Conservation (phyloP, 1,284 basidiomycete genomes). For the Ustilago trichophora region DNA sequence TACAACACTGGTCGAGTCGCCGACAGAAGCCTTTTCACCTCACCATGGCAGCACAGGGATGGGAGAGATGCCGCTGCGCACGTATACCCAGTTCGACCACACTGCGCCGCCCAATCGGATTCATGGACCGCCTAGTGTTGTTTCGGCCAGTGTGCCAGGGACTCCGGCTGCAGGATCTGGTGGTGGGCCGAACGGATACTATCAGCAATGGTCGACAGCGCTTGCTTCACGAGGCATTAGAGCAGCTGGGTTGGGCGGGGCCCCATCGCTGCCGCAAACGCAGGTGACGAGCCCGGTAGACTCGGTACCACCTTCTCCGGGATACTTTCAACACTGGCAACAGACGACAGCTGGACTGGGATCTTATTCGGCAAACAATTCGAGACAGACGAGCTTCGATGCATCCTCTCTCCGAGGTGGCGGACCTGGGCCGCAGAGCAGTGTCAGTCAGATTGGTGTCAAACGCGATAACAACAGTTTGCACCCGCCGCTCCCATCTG, state of each 20-base stretch:
- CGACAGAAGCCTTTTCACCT: conserved; percentile 6
- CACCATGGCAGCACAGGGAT: neutral
- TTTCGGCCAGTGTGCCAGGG: conserved; percentile 19
- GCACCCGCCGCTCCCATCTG: conserved; percentile 12
- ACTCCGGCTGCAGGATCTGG: conserved; percentile 10
- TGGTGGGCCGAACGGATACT: conserved; percentile 8
- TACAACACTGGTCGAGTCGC: conserved; percentile 30
- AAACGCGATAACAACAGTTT: conserved; percentile 26
- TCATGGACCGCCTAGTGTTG: conserved; percentile 39
- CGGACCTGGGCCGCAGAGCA: conserved; percentile 36
- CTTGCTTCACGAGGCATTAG: conserved; percentile 38
- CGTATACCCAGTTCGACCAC: conserved; percentile 48
- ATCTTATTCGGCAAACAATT: conserved; percentile 27
- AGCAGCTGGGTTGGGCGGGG: conserved; percentile 20
- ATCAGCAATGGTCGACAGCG: conserved; percentile 45
- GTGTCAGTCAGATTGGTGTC: conserved; percentile 34
- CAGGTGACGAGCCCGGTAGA: conserved; percentile 34
- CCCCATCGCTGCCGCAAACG: conserved; percentile 19
- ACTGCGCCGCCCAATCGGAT: conserved; percentile 29
- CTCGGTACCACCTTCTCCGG: conserved; percentile 35
- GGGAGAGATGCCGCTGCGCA: conserved; percentile 24
- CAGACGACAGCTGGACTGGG: conserved; percentile 11
- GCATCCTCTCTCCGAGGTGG: conserved; percentile 25
- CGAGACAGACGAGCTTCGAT: conserved; percentile 35
- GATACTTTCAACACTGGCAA: conserved; percentile 50